phyloP scores from a whole-genome alignment of 169 alveolate species.

The Besnoitia besnoiti region DNA sequence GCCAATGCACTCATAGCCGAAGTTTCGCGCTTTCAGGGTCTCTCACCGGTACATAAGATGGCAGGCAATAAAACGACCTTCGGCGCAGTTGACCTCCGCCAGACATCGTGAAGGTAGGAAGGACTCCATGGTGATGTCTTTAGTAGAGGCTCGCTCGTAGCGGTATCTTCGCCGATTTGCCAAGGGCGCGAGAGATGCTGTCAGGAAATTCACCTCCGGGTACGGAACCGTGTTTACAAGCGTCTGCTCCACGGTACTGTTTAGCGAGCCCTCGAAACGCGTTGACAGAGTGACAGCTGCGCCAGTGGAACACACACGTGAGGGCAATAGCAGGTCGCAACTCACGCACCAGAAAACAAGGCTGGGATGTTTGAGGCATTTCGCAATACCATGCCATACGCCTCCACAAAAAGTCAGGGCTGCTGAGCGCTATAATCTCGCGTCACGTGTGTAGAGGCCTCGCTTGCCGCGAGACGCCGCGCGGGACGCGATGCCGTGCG shows the following conservation, averaged over 20 bases:
- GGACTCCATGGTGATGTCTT: constrained; percentile 24
- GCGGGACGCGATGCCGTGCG: too few relatives aligned
- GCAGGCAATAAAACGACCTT: constrained; percentile 4
- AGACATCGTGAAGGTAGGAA: constrained; percentile 1
- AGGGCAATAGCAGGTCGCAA: background rate
- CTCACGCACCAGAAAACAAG: background rate
- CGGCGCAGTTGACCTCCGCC: background rate
- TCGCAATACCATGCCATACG: too few relatives aligned
- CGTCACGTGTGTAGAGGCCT: too few relatives aligned
- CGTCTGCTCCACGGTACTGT: constrained; percentile 16
- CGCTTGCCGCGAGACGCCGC: too few relatives aligned
- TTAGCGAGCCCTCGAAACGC: constrained; percentile 6
- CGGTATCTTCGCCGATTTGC: background rate
- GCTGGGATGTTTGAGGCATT: too few relatives aligned
- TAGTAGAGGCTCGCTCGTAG: constrained; percentile 7
- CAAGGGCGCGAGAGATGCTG: constrained; percentile 38
- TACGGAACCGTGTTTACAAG: constrained; percentile 26
- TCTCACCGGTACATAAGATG: constrained; percentile 27
- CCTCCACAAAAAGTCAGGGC: too few relatives aligned
- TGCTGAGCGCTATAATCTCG: too few relatives aligned
- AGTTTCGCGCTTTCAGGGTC: too few relatives aligned
- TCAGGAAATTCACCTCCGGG: constrained; percentile 7
- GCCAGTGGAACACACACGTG: background rate
- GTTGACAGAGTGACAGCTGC: constrained; percentile 3
- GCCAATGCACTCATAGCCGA: too few relatives aligned